Conservation (phyloP, 2,329 filamentous ascomycete species). For the Aotearoamyces nothofagi region DNA sequence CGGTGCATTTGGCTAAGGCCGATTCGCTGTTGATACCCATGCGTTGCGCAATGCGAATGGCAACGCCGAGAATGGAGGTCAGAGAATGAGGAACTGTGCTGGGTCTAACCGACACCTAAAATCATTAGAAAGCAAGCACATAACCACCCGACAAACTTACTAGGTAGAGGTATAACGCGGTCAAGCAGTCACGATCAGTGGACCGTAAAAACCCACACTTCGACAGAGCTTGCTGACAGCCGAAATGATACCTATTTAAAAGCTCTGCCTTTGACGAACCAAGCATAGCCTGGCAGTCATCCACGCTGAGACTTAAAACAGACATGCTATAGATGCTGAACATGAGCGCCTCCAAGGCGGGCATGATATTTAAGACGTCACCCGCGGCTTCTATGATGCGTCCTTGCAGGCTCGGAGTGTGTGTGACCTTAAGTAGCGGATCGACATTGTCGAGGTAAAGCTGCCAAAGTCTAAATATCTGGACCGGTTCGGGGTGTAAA, state of each 20-base stretch:
- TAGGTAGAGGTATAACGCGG: conserved; percentile 36
- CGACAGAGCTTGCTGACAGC: conserved; percentile 29
- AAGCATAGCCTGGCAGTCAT: conserved; percentile 32
- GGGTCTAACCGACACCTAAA: conserved; percentile 12
- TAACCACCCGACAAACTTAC: conserved; percentile 21
- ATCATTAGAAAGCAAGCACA: conserved; percentile 6
- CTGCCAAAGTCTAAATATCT: conserved; percentile 62
- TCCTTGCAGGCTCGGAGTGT: conserved; percentile 54
- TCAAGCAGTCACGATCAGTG: conserved; percentile 28
- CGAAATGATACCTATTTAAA: conserved; percentile 25
- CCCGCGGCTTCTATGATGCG: conserved; percentile 47
- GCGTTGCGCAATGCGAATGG: conserved; percentile 50
- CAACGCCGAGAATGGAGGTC: conserved; percentile 43
- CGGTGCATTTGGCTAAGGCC: too few species aligned
- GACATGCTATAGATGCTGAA: conserved; percentile 53
- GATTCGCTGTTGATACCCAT: conserved; percentile 63
- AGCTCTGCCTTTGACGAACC: conserved; percentile 22
- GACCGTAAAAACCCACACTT: conserved; percentile 26
- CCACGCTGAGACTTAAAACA: conserved; percentile 36
- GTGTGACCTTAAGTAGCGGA: conserved; percentile 56
- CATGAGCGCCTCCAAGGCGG: conserved; percentile 43
- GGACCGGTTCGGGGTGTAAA: conserved; percentile 43
- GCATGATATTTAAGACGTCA: conserved; percentile 36
- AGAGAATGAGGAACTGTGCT: conserved; percentile 41
- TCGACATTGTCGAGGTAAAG: conserved; percentile 61